Evolutionary conservation across 495 filamentous ascomycete genomes (phyloP).

Genomic region (Neurospora sp.): DNA sequence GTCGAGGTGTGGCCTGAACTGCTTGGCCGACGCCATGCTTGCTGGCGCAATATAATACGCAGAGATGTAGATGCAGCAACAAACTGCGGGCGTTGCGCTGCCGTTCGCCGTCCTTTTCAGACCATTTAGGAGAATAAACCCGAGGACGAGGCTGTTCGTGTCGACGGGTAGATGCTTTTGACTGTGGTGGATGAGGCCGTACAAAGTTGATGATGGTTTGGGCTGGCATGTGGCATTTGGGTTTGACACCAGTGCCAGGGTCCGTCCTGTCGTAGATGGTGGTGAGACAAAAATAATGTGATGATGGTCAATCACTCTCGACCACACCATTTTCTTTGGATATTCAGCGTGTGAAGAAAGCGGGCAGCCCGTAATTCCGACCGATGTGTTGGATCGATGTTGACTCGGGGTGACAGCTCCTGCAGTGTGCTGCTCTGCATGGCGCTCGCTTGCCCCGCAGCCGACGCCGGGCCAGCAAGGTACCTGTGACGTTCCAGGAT

Average conservation of each 20-base stretch:
- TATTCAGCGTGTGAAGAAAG: background rate
- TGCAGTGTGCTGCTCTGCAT: background rate
- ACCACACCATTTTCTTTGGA: background rate
- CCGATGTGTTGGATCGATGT: background rate
- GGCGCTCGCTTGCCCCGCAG: background rate
- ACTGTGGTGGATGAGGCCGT: background rate
- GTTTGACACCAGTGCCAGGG: background rate
- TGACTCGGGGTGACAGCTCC: background rate
- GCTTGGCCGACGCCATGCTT: background rate
- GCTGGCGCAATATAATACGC: background rate
- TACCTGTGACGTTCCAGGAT: background rate
- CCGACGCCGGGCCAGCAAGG: background rate
- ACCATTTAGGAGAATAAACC: background rate
- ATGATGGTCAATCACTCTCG: background rate
- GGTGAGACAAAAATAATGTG: background rate
- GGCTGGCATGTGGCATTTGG: background rate
- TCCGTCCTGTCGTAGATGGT: background rate
- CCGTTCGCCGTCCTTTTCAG: background rate
- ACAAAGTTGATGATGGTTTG: background rate
- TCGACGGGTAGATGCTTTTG: background rate
- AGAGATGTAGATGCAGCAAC: background rate
- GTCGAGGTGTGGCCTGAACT: background rate
- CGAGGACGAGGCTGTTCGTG: background rate
- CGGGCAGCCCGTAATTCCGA: background rate
- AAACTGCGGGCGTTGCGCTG: background rate